phyloP scores from a whole-genome alignment of 305 asterid genomes.

The Fraxinus floribunda region DNA sequence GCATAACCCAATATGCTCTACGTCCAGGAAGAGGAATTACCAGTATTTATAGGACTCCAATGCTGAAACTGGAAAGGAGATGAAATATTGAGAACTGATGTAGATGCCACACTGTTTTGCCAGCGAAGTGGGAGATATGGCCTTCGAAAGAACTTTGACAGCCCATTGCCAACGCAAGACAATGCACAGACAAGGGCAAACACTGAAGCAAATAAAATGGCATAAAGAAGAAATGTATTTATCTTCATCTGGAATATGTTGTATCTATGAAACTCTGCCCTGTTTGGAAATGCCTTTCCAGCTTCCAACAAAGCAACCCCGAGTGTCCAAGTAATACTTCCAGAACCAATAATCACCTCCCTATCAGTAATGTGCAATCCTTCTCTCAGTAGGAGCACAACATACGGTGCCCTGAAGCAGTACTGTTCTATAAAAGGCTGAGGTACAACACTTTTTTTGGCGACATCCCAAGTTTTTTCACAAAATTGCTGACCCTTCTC shows the following conservation, averaged over 20 bases:
- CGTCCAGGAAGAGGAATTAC: constrained; percentile 33
- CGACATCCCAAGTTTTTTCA: constrained; percentile 56
- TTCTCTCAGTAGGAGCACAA: constrained; percentile 56
- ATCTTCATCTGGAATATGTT: constrained; percentile 33
- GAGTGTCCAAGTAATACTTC: constrained; percentile 75
- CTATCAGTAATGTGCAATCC: constrained; percentile 65
- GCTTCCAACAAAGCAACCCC: constrained; percentile 78
- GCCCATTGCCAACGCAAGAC: constrained; percentile 51
- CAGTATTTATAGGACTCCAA: constrained; percentile 88
- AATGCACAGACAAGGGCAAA: constrained; percentile 50
- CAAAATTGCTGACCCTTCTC: constrained; percentile 67
- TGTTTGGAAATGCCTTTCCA: constrained; percentile 43
- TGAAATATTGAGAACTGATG: constrained; percentile 63
- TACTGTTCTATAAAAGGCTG: constrained; percentile 81
- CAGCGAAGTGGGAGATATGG: constrained; percentile 68
- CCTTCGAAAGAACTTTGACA: constrained; percentile 54
- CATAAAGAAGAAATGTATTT: constrained; percentile 36
- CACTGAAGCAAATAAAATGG: constrained; percentile 49
- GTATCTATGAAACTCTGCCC: constrained; percentile 31
- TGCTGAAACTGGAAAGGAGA: constrained; percentile 75
- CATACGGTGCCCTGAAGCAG: constrained; percentile 75
- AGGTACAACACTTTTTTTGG: constrained; percentile 56
- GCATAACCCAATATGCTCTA: not conserved
- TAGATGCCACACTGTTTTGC: constrained; percentile 50
- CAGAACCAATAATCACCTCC: constrained; percentile 56